Percentiles rank a stretch among this genome's conserved stretches.
These are phyloP conservation scores for Alternaria triticina DNA, from an alignment of 2,329 filamentous ascomycete genomes.

Conservation along the genomic window DNA sequence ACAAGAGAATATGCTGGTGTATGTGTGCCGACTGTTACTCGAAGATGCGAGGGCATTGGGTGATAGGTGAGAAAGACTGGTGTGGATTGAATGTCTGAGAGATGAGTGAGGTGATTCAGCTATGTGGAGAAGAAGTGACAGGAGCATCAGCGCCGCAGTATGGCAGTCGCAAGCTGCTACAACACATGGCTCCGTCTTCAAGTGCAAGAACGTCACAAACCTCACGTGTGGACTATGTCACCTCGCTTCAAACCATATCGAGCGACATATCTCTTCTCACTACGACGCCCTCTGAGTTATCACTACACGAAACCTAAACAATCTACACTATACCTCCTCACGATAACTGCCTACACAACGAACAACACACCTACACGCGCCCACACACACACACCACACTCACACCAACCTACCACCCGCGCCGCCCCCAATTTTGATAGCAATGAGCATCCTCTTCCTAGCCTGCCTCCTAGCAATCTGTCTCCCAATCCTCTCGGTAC, in stretches of 20 bases:
- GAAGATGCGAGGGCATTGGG: too few species aligned
- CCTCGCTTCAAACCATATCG: background rate
- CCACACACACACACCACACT: fast-evolving
- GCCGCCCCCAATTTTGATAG: background rate
- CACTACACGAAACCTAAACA: background rate
- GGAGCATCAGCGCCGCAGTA: background rate
- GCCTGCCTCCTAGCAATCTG: slow-evolving; percentile 27
- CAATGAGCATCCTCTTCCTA: slow-evolving; percentile 23
- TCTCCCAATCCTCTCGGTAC: slow-evolving; percentile 32
- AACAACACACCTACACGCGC: background rate
- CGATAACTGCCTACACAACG: background rate
- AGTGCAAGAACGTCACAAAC: background rate
- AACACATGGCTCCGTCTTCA: background rate
- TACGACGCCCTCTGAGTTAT: background rate
- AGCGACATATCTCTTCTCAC: background rate
- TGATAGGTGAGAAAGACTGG: too few species aligned
- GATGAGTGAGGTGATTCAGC: too few species aligned
- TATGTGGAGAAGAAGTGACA: background rate
- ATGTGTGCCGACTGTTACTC: too few species aligned
- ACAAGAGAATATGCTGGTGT: too few species aligned
- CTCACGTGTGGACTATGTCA: background rate
- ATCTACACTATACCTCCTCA: background rate
- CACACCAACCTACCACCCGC: background rate
- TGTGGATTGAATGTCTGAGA: too few species aligned
- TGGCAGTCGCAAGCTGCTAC: background rate